Evolutionary conservation across 1,284 basidiomycete species (phyloP), one percentile per base, ranked within the genome.

Genomic region (Chalciporus sp.): DNA sequence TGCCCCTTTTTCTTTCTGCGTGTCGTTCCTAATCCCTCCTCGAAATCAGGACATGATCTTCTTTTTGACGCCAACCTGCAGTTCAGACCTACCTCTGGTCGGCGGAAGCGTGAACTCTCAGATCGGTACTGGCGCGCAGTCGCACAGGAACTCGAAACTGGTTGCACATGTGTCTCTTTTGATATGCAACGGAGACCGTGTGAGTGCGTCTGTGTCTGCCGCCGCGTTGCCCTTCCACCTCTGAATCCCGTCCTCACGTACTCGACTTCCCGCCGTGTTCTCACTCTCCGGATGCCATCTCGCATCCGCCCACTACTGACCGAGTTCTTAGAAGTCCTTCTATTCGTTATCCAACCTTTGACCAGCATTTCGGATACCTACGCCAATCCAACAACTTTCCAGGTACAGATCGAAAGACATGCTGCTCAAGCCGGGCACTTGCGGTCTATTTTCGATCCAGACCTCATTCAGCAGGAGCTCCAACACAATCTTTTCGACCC

Each of bases 121-220:
- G 90, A 95, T 61, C 84, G 82, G 57, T 97, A 96, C 69, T 97
- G 94, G 94, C 76, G 78, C 45, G 89, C 93, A 35, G 78, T 97
- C 52, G 78, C 81, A 17, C 84, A 83, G 45, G 94, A 97, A 75
- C 77, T 95, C 43, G 83, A 90, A 64, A 75, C 74, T 0, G 90
- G 90, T 0, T 97, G 94, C 73, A 92, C 92, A 1, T 96, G 93
- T 71, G 81, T 90, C 47, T 85, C 91, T 26, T 88, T 93, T 64
- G 85, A 87, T 70, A 67, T 74, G 47, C 73, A 76, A 51, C 79
- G 80, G 51, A 76, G 76, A 49, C 80, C 84, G 20, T 74, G 79
- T 56, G 80, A 83, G 14, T 81, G 76, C 61, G 72, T 84, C 47
- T 93, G 90, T 61, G 81, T 81, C 40, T 83, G 84, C 59, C 67